Conservation (phyloP, 208 protist genomes). For the Wallacemonas sp. region DNA sequence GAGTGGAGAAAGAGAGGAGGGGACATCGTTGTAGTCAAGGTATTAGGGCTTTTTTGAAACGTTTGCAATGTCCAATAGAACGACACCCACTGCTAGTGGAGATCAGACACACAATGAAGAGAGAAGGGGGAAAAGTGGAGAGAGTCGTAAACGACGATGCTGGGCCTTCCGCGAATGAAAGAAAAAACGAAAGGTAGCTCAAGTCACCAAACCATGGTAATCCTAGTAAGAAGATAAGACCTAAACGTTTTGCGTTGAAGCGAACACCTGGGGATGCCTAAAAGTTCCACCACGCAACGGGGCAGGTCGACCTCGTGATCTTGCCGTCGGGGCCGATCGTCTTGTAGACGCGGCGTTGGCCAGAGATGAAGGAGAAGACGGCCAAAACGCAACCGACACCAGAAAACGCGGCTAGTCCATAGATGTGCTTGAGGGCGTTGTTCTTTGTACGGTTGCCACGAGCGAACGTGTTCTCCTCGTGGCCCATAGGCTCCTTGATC, state of each 20-base stretch:
- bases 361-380: slow-evolving; percentile 56
- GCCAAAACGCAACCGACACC: slow-evolving; percentile 62
- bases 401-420: slow-evolving; percentile 41
- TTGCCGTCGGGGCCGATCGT: slow-evolving; percentile 62
- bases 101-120: background rate
- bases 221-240: slow-evolving; percentile 13
- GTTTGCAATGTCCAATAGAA: no score
- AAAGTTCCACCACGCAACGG: slow-evolving; percentile 80
- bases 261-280: slow-evolving; percentile 20
- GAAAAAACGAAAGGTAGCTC: slow-evolving; percentile 7
- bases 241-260: slow-evolving; percentile 7
- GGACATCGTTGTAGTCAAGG: no score
- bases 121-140: background rate
- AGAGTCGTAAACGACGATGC: background rate
- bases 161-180: slow-evolving; percentile 7
- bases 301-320: slow-evolving; percentile 62
- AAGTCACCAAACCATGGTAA: background rate
- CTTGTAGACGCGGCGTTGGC: slow-evolving; percentile 51
- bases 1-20: no score
- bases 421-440: slow-evolving; percentile 67
- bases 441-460: slow-evolving; percentile 60
- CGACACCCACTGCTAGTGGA: no score
- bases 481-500: slow-evolving; percentile 88
- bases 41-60: no score
- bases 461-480: slow-evolving; percentile 84